Evolutionary conservation across 2,329 filamentous ascomycete genomes (phyloP).

Genomic region (Cercospora beticola): DNA sequence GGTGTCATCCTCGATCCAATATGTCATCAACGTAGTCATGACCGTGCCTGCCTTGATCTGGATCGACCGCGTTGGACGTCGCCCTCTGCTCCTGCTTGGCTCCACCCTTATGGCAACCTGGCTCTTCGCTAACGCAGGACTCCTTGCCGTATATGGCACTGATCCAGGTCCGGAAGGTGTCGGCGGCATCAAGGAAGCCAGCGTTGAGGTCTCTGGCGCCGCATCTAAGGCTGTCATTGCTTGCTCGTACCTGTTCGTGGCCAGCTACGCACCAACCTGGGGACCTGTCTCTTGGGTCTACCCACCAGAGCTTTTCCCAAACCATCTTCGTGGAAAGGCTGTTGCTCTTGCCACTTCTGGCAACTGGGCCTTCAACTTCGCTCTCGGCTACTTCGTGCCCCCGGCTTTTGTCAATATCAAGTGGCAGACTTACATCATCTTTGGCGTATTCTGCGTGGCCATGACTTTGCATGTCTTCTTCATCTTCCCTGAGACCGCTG

Average conservation of each 20-base stretch:
- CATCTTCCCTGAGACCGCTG: constrained; percentile 66
- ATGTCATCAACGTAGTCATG: constrained; percentile 74
- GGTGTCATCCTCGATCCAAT: constrained; percentile 68
- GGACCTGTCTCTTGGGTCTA: constrained; percentile 66
- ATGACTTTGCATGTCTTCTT: constrained; percentile 64
- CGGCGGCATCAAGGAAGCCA: constrained; percentile 42
- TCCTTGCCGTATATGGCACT: constrained; percentile 62
- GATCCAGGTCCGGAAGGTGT: constrained; percentile 38
- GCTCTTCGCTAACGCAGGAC: constrained; percentile 61
- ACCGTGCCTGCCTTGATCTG: constrained; percentile 73
- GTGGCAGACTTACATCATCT: constrained; percentile 65
- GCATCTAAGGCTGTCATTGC: constrained; percentile 53
- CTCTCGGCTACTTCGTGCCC: constrained; percentile 59
- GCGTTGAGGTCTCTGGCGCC: constrained; percentile 41
- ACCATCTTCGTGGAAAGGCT: constrained; percentile 60
- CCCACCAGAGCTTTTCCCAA: constrained; percentile 63
- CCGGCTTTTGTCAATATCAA: constrained; percentile 60
- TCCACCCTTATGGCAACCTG: constrained; percentile 63
- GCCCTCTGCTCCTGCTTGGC: constrained; percentile 64
- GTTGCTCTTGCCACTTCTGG: constrained; percentile 58
- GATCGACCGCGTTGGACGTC: constrained; percentile 74
- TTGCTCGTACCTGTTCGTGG: constrained; percentile 71
- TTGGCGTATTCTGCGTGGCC: constrained; percentile 66
- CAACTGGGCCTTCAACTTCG: constrained; percentile 59
- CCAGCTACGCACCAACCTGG: constrained; percentile 58